Evolutionary conservation across 2,329 filamentous ascomycete genomes (phyloP).

Genomic region (Paracoccidioides brasiliensis): DNA sequence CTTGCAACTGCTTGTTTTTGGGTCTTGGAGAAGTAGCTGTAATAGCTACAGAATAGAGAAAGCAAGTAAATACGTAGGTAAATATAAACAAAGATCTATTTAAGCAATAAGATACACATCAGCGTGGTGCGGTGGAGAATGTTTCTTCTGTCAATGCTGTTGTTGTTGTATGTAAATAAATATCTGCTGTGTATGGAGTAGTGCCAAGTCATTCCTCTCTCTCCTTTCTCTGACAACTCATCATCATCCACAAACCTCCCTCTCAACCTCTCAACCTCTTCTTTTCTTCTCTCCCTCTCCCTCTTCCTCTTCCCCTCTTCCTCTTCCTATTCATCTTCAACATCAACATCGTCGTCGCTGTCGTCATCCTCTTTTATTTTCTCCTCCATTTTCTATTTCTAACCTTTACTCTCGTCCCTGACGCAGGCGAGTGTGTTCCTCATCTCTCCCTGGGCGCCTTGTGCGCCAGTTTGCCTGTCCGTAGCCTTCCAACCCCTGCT

Average conservation of each 20-base stretch:
- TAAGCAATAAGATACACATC: too few relatives aligned
- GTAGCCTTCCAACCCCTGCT: neutral
- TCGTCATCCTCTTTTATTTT: constrained; percentile 2
- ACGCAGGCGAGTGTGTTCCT: neutral
- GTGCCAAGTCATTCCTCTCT: neutral
- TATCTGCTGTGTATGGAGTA: too few relatives aligned
- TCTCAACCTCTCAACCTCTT: neutral
- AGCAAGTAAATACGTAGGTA: neutral
- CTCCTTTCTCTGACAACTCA: neutral
- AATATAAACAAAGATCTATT: too few relatives aligned
- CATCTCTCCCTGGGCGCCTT: constrained; percentile 2
- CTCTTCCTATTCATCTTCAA: neutral
- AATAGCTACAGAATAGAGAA: neutral
- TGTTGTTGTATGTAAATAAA: too few relatives aligned
- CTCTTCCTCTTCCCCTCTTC: neutral
- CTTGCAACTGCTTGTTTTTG: too few relatives aligned
- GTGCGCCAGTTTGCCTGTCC: constrained; percentile 2
- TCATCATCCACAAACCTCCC: neutral
- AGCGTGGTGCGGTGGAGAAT: too few relatives aligned
- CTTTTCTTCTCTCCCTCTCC: constrained; percentile 2
- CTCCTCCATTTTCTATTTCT: neutral
- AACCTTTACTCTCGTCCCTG: neutral
- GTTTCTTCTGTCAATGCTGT: too few relatives aligned
- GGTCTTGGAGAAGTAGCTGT: too few relatives aligned
- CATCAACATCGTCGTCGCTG: too few relatives aligned